Conservation (phyloP, 192 early-diverging fungal genomes). For the Coemansia sp. region DNA sequence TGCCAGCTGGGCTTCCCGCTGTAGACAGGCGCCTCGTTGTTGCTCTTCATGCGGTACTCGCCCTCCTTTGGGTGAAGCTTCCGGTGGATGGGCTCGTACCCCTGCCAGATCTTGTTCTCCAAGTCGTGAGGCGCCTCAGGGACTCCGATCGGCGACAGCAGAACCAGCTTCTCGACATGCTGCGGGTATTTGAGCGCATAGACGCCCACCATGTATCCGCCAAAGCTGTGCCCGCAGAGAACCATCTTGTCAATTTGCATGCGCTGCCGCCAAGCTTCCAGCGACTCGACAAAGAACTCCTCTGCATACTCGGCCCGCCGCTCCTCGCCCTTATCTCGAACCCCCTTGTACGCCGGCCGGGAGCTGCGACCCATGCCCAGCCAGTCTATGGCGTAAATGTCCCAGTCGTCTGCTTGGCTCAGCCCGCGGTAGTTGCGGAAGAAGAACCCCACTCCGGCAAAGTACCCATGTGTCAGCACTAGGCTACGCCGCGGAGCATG, state of each 20-base stretch:
- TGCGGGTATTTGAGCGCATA: constrained; percentile 89
- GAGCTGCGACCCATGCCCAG: constrained; percentile 88
- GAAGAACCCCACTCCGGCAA: constrained; percentile 53
- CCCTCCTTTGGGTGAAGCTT: constrained; percentile 1
- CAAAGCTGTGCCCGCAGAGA: constrained; percentile 80
- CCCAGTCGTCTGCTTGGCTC: constrained; percentile 37
- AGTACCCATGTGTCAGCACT: constrained; percentile 54
- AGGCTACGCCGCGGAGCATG: constrained; percentile 25
- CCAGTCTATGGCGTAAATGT: constrained; percentile 73
- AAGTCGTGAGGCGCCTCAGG: constrained; percentile 53
- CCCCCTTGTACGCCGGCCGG: constrained; percentile 65
- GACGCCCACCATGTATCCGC: constrained; percentile 79
- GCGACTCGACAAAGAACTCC: constrained; percentile 82
- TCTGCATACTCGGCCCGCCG: constrained; percentile 61
- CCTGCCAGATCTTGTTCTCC: constrained; percentile 48
- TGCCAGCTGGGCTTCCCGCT: constrained; percentile 36
- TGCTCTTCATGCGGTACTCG: constrained; percentile 9
- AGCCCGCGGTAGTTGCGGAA: constrained; percentile 53
- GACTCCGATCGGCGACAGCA: constrained; percentile 81
- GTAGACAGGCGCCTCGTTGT: constrained; percentile 30
- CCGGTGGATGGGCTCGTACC: constrained; percentile 22
- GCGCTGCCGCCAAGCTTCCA: constrained; percentile 84
- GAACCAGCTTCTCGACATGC: constrained; percentile 80
- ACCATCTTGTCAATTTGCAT: constrained; percentile 82
- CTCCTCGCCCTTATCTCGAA: constrained; percentile 46